Percentiles rank a stretch among this genome's conserved stretches.
These are phyloP conservation scores for Serendipita sp. DNA, from an alignment of 768 basidiomycete genomes.

Conservation along the genomic window DNA sequence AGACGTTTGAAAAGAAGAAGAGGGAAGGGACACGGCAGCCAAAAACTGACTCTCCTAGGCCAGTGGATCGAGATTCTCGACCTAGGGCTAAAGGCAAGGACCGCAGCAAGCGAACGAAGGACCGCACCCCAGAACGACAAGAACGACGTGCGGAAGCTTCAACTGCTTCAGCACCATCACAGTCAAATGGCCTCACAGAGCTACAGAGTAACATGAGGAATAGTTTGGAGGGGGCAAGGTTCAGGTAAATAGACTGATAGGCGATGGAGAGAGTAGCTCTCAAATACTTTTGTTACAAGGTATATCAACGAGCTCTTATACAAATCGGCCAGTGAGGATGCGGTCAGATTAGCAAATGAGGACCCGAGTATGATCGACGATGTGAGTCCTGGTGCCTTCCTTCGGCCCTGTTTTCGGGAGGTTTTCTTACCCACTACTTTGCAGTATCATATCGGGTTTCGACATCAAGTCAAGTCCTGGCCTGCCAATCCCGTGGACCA, in stretches of 20 bases:
- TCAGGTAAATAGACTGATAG: constrained; percentile 48
- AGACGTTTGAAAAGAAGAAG: constrained; percentile 13
- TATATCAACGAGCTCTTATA: constrained; percentile 89
- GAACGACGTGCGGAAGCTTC: too few species aligned
- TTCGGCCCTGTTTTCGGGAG: background rate
- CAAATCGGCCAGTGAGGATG: constrained; percentile 63
- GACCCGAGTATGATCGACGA: constrained; percentile 73
- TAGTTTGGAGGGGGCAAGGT: constrained; percentile 72
- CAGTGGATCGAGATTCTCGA: constrained; percentile 11
- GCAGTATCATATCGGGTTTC: constrained; percentile 88
- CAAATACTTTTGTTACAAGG: too few species aligned
- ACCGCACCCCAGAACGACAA: too few species aligned
- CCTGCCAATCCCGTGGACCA: constrained; percentile 84
- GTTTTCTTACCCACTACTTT: background rate
- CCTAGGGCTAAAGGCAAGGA: background rate
- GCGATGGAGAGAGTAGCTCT: too few species aligned
- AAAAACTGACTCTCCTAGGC: constrained; percentile 14
- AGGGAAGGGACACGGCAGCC: constrained; percentile 14
- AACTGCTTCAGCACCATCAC: background rate
- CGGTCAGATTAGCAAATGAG: constrained; percentile 66
- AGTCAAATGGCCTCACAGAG: constrained; percentile 32
- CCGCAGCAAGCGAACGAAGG: too few species aligned
- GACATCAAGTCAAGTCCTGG: constrained; percentile 84
- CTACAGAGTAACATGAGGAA: constrained; percentile 68
- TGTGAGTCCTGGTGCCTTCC: constrained; percentile 27